These are phyloP conservation scores for Mycena leptocephala DNA, from an alignment of 768 basidiomycete species.

Conservation along the genomic window DNA sequence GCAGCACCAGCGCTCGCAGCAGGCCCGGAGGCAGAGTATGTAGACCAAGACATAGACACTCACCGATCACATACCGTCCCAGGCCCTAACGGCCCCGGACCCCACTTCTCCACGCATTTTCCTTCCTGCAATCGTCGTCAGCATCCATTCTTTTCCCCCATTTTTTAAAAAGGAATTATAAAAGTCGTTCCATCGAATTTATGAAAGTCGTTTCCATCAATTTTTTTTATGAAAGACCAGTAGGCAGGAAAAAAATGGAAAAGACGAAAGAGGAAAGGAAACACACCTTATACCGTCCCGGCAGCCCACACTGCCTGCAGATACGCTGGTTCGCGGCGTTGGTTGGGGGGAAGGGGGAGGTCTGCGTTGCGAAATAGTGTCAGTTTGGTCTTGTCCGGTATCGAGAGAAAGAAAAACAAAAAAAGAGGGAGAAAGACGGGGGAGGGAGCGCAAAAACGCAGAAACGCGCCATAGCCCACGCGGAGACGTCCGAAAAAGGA, in stretches of 20 bases:
- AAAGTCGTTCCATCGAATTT: too few relatives aligned
- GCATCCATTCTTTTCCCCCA: not conserved
- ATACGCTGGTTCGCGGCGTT: constrained; percentile 82
- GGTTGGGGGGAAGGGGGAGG: constrained; percentile 55
- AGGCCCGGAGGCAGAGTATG: too few relatives aligned
- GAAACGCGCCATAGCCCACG: too few relatives aligned
- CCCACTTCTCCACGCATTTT: constrained; percentile 92
- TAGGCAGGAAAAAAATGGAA: too few relatives aligned
- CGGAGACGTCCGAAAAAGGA: too few relatives aligned
- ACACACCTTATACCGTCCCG: constrained; percentile 76
- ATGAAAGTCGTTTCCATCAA: too few relatives aligned
- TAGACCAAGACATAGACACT: constrained; percentile 35
- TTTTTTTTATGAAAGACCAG: too few relatives aligned
- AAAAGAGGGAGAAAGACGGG: not conserved
- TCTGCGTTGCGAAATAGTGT: too few relatives aligned
- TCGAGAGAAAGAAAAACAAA: too few relatives aligned
- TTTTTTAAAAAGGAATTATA: too few relatives aligned
- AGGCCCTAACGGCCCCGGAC: constrained; percentile 87
- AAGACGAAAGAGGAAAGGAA: not conserved
- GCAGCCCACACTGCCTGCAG: constrained; percentile 82
- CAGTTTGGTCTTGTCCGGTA: too few relatives aligned
- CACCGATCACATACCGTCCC: constrained; percentile 89
- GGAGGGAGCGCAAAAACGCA: not conserved
- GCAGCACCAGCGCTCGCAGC: too few relatives aligned
- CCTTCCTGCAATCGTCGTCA: constrained; percentile 61